Percentiles rank a stretch among this genome's conserved stretches.
Evolutionary conservation across 352 stramenopile species (phyloP).

Genomic region (Bremia lactucae): DNA sequence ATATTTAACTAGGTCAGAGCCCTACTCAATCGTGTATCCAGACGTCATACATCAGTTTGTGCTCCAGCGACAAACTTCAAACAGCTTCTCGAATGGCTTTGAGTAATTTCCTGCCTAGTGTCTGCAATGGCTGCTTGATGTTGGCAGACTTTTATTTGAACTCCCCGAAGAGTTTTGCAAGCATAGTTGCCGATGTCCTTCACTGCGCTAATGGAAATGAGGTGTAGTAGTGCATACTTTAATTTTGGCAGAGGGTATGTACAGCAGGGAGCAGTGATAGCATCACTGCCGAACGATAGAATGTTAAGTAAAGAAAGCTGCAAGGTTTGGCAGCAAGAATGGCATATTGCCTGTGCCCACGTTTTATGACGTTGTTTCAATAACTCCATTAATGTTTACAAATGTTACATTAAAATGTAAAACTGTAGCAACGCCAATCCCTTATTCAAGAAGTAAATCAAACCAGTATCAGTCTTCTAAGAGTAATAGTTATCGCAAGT

Average conservation of each 20-base stretch:
- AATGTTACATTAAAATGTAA: no score
- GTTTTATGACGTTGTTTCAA: no score
- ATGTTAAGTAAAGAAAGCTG: no score
- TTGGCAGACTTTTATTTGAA: slow-evolving; percentile 23
- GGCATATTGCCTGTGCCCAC: no score
- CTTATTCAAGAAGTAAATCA: no score
- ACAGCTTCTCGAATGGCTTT: slow-evolving; percentile 28
- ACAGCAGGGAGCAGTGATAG: slow-evolving; percentile 22
- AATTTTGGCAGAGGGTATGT: slow-evolving; percentile 17
- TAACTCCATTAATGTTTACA: no score
- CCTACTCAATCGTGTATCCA: slow-evolving; percentile 5
- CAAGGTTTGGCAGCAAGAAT: no score
- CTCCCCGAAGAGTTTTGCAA: slow-evolving; percentile 18
- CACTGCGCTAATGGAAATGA: slow-evolving; percentile 27
- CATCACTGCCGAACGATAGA: no score
- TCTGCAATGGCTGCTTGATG: slow-evolving; percentile 22
- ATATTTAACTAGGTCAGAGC: slow-evolving; percentile 16
- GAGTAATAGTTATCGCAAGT: no score
- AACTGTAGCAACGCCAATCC: no score
- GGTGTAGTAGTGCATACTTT: slow-evolving; percentile 23
- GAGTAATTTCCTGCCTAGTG: slow-evolving; percentile 36
- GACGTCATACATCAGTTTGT: slow-evolving; percentile 35
- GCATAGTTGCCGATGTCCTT: slow-evolving; percentile 13
- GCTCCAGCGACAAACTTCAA: slow-evolving; percentile 52
- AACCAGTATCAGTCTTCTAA: no score